These are phyloP conservation scores for Nepenthes mirabilis DNA, from an alignment of 148 eudicot species.

Conservation along the genomic window DNA sequence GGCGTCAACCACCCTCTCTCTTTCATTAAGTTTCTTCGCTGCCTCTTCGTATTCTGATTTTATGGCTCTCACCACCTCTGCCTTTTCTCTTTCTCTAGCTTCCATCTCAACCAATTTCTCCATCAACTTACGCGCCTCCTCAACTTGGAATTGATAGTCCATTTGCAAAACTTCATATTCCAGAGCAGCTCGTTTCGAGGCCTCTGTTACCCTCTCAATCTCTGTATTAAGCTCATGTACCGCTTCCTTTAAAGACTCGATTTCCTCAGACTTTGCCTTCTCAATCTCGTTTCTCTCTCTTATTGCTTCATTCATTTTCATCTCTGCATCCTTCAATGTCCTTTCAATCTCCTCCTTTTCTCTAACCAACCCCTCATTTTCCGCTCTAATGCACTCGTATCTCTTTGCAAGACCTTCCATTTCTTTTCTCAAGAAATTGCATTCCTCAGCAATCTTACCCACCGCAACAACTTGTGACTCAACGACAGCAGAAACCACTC, in stretches of 20 bases:
- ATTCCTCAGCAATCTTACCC: too few species aligned
- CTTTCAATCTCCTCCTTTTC: constrained; percentile 21
- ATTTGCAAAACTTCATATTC: constrained; percentile 28
- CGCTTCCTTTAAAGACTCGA: constrained; percentile 24
- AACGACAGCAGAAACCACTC: constrained; percentile 23
- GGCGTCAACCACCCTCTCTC: constrained; percentile 19
- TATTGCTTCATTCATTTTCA: constrained; percentile 19
- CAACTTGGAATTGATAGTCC: constrained; percentile 8
- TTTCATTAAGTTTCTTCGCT: constrained; percentile 19
- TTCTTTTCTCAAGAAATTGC: constrained; percentile 10
- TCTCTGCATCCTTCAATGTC: constrained; percentile 24
- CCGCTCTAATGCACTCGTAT: constrained; percentile 12
- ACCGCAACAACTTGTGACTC: constrained; percentile 10
- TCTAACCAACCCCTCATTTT: constrained; percentile 16
- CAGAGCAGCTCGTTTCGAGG: neutral
- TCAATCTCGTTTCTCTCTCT: constrained; percentile 31
- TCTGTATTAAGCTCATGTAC: constrained; percentile 18
- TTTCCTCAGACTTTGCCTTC: constrained; percentile 22
- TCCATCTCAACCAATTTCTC: constrained; percentile 19
- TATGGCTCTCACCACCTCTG: constrained; percentile 16
- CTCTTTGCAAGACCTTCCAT: constrained; percentile 12
- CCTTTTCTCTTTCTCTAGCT: constrained; percentile 12
- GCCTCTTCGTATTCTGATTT: constrained; percentile 9
- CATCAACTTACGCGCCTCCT: constrained; percentile 22
- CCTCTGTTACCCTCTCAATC: constrained; percentile 17